phyloP scores from a whole-genome alignment of 148 eudicot genomes.

The Arbutus unedo region DNA sequence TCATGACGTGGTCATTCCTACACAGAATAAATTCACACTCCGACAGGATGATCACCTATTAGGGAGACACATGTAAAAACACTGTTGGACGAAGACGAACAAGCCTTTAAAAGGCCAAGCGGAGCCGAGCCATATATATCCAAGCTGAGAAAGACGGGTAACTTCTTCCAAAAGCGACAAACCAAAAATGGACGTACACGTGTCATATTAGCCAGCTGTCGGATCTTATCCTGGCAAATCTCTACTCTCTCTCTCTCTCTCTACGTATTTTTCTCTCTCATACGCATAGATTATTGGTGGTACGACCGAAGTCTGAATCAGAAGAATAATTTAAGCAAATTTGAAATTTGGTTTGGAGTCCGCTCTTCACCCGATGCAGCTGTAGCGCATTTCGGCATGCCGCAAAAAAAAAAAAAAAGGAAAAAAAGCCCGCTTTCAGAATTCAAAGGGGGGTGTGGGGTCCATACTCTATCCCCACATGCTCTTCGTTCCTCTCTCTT shows the following conservation, averaged over 20 bases:
- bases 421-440: conserved; percentile 15
- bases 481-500: neutral
- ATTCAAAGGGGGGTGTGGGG: conserved; percentile 24
- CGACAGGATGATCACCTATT: too few species aligned
- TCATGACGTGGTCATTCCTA: too few species aligned
- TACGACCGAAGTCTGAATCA: neutral
- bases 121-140: neutral
- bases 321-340: conserved; percentile 14
- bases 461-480: conserved; percentile 11
- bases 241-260: neutral
- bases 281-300: neutral
- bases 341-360: conserved; percentile 51
- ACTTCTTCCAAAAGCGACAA: neutral
- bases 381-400: conserved; percentile 33
- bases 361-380: conserved; percentile 42
- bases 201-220: conserved; percentile 47
- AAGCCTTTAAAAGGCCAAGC: neutral
- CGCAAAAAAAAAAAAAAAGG: too few species aligned
- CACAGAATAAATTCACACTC: too few species aligned
- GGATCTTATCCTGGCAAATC: conserved; percentile 50
- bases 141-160: conserved; percentile 12
- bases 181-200: conserved; percentile 32
- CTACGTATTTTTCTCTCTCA: conserved; percentile 12
- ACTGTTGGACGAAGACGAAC: too few species aligned
- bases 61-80: too few species aligned